phyloP scores from a whole-genome alignment of 495 filamentous ascomycete genomes.

The Penicillium lagena region DNA sequence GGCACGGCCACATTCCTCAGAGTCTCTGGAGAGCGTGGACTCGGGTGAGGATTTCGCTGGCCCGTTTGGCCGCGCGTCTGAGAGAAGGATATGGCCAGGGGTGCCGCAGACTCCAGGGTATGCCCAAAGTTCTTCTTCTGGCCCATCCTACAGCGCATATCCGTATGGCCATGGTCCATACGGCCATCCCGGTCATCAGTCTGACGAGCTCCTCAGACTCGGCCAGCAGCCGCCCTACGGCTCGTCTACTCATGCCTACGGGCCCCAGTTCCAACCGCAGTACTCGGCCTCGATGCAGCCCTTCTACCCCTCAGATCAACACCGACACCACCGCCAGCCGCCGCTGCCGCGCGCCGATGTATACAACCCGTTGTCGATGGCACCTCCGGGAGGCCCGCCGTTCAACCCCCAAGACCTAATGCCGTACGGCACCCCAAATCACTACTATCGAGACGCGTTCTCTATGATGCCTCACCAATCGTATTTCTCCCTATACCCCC shows the following conservation, averaged over 20 bases:
- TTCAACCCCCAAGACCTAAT: conserved; percentile 42
- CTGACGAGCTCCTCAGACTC: conserved; percentile 36
- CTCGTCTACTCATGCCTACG: conserved; percentile 26
- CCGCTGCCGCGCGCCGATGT: conserved; percentile 23
- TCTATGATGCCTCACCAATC: conserved; percentile 28
- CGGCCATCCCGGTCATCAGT: conserved; percentile 25
- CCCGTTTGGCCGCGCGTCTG: conserved; percentile 27
- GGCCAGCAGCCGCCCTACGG: conserved; percentile 26
- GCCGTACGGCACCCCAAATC: conserved; percentile 36
- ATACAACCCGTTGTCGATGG: conserved; percentile 24
- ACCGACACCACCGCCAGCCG: conserved; percentile 17
- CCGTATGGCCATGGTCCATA: conserved; percentile 15
- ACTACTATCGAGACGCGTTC: conserved; percentile 35
- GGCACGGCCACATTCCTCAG: conserved; percentile 41
- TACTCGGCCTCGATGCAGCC: conserved; percentile 27
- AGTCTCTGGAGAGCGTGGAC: conserved; percentile 47
- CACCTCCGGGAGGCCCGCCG: conserved; percentile 20
- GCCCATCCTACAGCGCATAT: conserved; percentile 27
- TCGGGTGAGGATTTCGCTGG: conserved; percentile 43
- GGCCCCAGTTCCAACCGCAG: conserved; percentile 20
- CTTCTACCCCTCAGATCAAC: conserved; percentile 31
- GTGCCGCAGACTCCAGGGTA: conserved; percentile 35
- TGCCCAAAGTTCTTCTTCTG: conserved; percentile 41
- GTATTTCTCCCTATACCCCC: conserved; percentile 26
- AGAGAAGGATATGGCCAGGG: conserved; percentile 30